Conservation (phyloP, 805 yeast genomes). For the Candida sonorensis region DNA sequence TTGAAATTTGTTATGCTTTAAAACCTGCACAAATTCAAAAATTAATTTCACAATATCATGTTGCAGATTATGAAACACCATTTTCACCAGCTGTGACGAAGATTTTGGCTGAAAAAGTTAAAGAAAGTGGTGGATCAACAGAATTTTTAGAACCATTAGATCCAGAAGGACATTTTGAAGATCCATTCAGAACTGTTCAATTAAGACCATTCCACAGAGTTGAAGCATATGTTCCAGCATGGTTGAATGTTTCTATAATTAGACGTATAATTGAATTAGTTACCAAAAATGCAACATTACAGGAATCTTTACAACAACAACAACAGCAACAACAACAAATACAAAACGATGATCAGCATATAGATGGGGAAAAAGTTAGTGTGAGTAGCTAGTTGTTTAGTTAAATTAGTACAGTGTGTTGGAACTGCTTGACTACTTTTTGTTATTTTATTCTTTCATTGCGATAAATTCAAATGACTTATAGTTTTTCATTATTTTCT, state of each 20-base stretch:
- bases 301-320: slow-evolving; percentile 33
- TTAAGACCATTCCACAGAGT: slow-evolving; percentile 74
- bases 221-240: slow-evolving; percentile 91
- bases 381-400: too few relatives aligned
- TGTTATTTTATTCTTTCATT: too few relatives aligned
- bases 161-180: slow-evolving; percentile 70
- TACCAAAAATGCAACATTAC: slow-evolving; percentile 73
- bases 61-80: slow-evolving; percentile 93
- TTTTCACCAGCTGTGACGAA: slow-evolving; percentile 74
- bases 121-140: slow-evolving; percentile 45
- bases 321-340: slow-evolving; percentile 3
- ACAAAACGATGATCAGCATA: slow-evolving; percentile 1
- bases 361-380: too few relatives aligned
- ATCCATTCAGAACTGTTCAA: slow-evolving; percentile 71
- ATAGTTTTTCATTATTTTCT: too few relatives aligned
- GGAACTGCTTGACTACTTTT: too few relatives aligned
- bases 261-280: slow-evolving; percentile 85
- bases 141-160: slow-evolving; percentile 68
- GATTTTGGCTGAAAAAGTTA: slow-evolving; percentile 75
- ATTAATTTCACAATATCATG: slow-evolving; percentile 78
- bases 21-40: slow-evolving; percentile 95
- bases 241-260: slow-evolving; percentile 83
- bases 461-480: too few relatives aligned
- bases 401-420: too few relatives aligned
- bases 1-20: slow-evolving; percentile 90